These are phyloP conservation scores for Trichoderma harzianum DNA, from an alignment of 2,329 filamentous ascomycete genomes.

Conservation along the genomic window DNA sequence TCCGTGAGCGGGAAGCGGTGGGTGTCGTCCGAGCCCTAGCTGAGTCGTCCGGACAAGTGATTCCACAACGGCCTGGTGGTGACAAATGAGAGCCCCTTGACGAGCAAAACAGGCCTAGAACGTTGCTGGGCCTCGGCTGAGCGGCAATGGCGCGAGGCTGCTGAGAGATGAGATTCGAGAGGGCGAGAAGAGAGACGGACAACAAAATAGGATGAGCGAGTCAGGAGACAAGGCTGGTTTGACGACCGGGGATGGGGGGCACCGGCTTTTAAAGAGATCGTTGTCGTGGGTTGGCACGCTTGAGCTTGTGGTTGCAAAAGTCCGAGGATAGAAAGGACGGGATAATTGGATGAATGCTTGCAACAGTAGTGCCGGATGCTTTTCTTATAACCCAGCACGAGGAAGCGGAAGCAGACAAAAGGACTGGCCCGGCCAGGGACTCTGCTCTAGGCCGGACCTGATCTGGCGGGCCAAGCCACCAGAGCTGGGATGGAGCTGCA, in stretches of 20 bases:
- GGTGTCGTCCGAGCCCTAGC: neutral
- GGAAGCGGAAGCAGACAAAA: neutral
- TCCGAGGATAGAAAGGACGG: neutral
- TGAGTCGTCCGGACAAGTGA: neutral
- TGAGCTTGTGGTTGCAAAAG: neutral
- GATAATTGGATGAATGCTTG: neutral
- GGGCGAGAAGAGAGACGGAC: neutral
- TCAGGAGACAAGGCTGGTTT: conserved; percentile 14
- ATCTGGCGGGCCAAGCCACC: neutral
- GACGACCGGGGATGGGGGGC: neutral
- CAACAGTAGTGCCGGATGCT: neutral
- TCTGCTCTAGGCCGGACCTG: neutral
- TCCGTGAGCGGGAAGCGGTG: conserved; percentile 4
- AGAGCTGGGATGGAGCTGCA: neutral
- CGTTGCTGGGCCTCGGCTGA: conserved; percentile 10
- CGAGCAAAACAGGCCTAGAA: conserved; percentile 1
- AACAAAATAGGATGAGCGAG: neutral
- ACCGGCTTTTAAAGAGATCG: neutral
- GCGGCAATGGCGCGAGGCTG: neutral
- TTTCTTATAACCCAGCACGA: neutral
- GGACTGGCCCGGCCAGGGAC: neutral
- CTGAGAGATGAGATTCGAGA: neutral
- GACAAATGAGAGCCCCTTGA: neutral
- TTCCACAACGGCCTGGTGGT: neutral
- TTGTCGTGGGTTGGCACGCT: neutral